phyloP scores from a whole-genome alignment of 805 yeast species.

The Debaryomyces castellii region DNA sequence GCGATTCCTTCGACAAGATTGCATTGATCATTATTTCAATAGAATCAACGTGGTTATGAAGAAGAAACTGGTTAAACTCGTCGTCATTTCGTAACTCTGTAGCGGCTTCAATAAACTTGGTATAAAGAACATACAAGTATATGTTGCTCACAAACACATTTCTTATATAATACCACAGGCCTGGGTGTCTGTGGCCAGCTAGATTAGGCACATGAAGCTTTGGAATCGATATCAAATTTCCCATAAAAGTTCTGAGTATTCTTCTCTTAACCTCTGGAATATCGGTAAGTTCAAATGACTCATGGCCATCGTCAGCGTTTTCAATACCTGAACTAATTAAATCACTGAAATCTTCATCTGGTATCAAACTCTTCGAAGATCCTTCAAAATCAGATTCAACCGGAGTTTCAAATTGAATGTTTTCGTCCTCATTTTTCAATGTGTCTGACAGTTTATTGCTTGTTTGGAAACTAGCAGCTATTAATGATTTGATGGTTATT shows the following conservation, averaged over 20 bases:
- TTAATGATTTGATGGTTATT: conserved; percentile 23
- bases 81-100: conserved; percentile 7
- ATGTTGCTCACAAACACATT: conserved; percentile 31
- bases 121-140: conserved; percentile 27
- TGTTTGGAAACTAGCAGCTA: conserved; percentile 23
- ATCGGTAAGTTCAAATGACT: conserved; percentile 16
- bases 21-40: conserved; percentile 6
- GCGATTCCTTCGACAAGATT: conserved; percentile 14
- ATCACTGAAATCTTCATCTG: neutral
- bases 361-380: neutral
- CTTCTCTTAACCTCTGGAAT: conserved; percentile 21
- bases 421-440: conserved; percentile 4
- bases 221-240: conserved; percentile 27
- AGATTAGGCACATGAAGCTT: conserved; percentile 35
- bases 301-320: neutral
- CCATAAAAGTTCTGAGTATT: conserved; percentile 26
- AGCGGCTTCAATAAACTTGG: conserved; percentile 23
- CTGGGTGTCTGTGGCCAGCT: conserved; percentile 39
- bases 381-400: neutral
- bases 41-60: conserved; percentile 4
- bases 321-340: neutral
- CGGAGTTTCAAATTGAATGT: conserved; percentile 11
- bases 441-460: conserved; percentile 2
- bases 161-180: conserved; percentile 39
- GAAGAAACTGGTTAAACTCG: conserved; percentile 5